Conservation (phyloP, 2,329 filamentous ascomycete genomes). For the Hymenoscyphus repandus region DNA sequence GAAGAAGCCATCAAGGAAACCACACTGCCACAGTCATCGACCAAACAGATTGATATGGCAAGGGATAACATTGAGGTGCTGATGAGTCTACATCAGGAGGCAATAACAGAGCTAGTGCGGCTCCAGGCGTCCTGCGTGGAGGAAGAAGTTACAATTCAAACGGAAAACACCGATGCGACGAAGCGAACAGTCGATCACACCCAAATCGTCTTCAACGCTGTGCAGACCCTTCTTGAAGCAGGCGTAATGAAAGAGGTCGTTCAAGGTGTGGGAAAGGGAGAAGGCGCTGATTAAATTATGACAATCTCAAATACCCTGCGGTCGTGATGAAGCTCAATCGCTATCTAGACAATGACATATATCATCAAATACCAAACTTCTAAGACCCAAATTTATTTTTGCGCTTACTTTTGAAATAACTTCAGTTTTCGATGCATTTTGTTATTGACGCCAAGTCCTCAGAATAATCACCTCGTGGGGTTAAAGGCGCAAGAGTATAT, state of each 20-base stretch:
- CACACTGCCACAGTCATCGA: neutral
- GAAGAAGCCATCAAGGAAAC: conserved; percentile 15
- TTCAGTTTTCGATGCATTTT: too few species aligned
- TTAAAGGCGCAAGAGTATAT: too few species aligned
- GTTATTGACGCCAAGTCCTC: too few species aligned
- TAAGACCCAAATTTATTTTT: too few species aligned
- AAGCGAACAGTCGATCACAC: conserved; percentile 61
- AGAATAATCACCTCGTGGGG: too few species aligned
- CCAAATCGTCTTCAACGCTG: conserved; percentile 62
- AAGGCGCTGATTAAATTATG: neutral
- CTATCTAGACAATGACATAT: neutral
- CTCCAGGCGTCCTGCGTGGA: conserved; percentile 42
- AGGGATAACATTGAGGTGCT: conserved; percentile 24
- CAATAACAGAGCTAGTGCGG: conserved; percentile 38
- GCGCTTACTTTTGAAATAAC: too few species aligned
- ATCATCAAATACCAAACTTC: neutral
- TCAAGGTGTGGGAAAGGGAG: conserved; percentile 8
- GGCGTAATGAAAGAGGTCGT: conserved; percentile 48
- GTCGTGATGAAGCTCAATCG: too few species aligned
- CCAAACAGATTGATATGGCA: conserved; percentile 12
- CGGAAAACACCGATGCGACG: conserved; percentile 47
- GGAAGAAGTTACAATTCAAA: conserved; percentile 41
- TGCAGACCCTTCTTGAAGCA: conserved; percentile 63
- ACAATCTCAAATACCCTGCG: too few species aligned
- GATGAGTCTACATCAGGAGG: conserved; percentile 34